phyloP scores from a whole-genome alignment of 2,329 filamentous ascomycete genomes.

The Exophiala alcalophila region DNA sequence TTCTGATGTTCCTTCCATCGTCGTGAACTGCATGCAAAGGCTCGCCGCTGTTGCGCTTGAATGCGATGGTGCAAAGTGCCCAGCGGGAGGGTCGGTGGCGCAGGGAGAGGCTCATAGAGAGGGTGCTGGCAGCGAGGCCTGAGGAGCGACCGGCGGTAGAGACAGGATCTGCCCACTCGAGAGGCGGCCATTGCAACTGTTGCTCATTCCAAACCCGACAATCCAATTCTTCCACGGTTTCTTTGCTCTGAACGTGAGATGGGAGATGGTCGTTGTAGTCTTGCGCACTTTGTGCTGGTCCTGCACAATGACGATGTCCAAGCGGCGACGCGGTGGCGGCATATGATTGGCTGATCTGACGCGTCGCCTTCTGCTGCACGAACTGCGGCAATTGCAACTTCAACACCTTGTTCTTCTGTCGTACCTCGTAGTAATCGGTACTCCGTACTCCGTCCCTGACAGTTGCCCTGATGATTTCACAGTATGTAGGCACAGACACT shows the following conservation, averaged over 20 bases:
- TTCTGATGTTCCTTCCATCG: slow-evolving; percentile 41
- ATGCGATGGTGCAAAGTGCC: neutral
- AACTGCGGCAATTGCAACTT: neutral
- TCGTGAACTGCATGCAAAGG: slow-evolving; percentile 42
- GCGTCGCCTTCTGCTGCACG: neutral
- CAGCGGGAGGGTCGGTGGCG: neutral
- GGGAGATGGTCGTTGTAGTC: too few relatives aligned
- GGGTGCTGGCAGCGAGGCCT: neutral
- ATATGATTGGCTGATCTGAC: slow-evolving; percentile 4
- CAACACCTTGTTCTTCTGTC: too few relatives aligned
- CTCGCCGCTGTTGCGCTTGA: slow-evolving; percentile 18
- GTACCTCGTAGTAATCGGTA: too few relatives aligned
- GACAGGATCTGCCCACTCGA: slow-evolving; percentile 24
- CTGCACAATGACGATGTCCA: slow-evolving; percentile 16
- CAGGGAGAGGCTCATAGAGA: slow-evolving; percentile 1
- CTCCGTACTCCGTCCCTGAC: too few relatives aligned
- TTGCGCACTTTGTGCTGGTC: slow-evolving; percentile 2
- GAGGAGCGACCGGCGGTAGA: slow-evolving; percentile 22
- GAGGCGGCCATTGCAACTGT: too few relatives aligned
- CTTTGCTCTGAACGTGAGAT: neutral
- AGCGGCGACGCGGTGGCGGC: neutral
- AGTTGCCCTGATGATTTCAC: too few relatives aligned
- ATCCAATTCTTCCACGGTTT: too few relatives aligned
- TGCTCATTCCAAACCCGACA: too few relatives aligned
- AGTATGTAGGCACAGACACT: too few relatives aligned